These are phyloP conservation scores for Quercus dentata DNA, from an alignment of 306 rosid species.

Conservation along the genomic window DNA sequence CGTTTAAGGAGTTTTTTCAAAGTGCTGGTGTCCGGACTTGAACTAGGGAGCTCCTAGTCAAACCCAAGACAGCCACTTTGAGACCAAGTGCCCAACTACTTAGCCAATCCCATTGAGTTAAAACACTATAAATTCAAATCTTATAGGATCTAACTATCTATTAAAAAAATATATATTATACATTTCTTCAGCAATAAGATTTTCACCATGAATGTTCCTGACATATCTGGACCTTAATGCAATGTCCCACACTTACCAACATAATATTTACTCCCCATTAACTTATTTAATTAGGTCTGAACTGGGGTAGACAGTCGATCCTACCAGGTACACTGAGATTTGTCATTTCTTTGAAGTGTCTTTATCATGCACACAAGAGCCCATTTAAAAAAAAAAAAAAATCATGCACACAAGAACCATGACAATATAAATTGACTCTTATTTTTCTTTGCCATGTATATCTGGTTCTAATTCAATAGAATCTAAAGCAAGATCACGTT, in stretches of 20 bases:
- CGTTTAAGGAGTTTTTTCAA: too few species aligned
- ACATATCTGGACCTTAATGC: not conserved
- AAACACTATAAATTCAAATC: too few species aligned
- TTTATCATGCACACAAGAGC: not conserved
- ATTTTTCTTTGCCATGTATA: not conserved
- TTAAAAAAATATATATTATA: too few species aligned
- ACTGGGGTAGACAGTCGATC: not conserved
- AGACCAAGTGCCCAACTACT: too few species aligned
- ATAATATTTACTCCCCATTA: constrained; percentile 23
- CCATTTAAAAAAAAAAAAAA: not conserved
- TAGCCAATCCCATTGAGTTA: too few species aligned
- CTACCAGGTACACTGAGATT: not conserved
- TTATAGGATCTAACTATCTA: too few species aligned
- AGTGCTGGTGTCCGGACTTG: too few species aligned
- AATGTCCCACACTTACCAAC: constrained; percentile 1
- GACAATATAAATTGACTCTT: not conserved
- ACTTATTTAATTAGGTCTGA: constrained; percentile 19
- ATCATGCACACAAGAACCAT: not conserved
- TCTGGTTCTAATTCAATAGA: not conserved
- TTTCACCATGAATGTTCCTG: not conserved
- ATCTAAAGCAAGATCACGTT: constrained; percentile 10
- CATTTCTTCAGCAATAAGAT: not conserved
- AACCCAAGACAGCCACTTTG: too few species aligned
- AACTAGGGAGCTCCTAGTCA: too few species aligned
- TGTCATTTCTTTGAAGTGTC: not conserved